These are phyloP conservation scores for Nidula microcarpa DNA, from an alignment of 768 basidiomycete species.

Conservation along the genomic window DNA sequence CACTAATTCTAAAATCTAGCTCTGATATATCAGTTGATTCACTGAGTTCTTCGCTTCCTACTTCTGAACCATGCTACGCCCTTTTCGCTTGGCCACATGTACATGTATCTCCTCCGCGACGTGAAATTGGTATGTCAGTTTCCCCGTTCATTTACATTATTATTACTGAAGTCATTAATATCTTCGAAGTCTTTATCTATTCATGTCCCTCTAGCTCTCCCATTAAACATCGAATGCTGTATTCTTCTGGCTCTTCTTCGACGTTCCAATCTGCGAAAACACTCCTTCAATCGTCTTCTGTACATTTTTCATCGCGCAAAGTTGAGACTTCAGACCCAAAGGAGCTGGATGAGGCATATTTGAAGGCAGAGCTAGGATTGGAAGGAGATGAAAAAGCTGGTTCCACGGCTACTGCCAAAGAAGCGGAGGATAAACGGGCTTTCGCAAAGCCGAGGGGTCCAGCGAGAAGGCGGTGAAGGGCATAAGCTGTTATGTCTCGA, in stretches of 20 bases:
- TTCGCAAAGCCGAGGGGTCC: constrained; percentile 76
- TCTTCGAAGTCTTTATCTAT: constrained; percentile 76
- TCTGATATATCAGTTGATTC: constrained; percentile 35
- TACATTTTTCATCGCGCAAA: constrained; percentile 50
- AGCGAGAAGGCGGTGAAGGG: constrained; percentile 38
- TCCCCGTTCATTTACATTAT: neutral
- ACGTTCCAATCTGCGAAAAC: constrained; percentile 56
- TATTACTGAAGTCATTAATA: neutral
- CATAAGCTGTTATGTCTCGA: too few species aligned
- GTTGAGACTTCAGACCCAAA: constrained; percentile 80
- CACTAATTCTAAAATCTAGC: constrained; percentile 41
- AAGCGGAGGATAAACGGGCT: constrained; percentile 9
- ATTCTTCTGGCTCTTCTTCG: constrained; percentile 65
- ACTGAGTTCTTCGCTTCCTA: constrained; percentile 48
- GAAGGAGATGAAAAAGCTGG: neutral
- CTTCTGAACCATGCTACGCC: constrained; percentile 61
- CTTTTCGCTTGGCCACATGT: constrained; percentile 65
- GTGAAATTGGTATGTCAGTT: constrained; percentile 53
- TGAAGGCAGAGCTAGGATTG: constrained; percentile 56
- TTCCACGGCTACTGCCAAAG: too few species aligned
- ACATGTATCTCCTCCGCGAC: constrained; percentile 31
- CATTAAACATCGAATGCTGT: constrained; percentile 86
- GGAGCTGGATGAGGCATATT: constrained; percentile 64
- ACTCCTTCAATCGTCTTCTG: constrained; percentile 39
- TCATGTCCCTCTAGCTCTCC: constrained; percentile 82